phyloP scores from a whole-genome alignment of 2,329 filamentous ascomycete genomes.

The Gyromitra esculenta region DNA sequence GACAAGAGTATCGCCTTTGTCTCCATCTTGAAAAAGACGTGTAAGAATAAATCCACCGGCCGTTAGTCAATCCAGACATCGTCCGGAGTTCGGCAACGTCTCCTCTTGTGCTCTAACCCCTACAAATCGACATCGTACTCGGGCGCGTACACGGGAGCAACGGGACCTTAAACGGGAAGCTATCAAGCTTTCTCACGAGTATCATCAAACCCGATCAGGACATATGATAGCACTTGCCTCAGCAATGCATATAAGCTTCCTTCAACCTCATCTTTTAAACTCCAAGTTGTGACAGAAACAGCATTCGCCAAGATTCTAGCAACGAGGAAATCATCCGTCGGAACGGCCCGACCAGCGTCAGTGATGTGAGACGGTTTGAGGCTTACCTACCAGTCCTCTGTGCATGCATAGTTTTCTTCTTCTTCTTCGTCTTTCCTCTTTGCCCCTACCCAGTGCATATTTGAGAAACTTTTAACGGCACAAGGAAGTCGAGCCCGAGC shows the following conservation, averaged over 20 bases:
- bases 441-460: background rate
- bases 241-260: background rate
- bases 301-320: background rate
- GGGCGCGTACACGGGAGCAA: conserved; percentile 19
- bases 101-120: background rate
- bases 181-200: conserved; percentile 11
- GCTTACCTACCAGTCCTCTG: background rate
- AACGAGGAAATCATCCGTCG: background rate
- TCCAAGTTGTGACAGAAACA: background rate
- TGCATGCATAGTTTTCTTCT: conserved; percentile 10
- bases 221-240: background rate
- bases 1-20: background rate
- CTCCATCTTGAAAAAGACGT: background rate
- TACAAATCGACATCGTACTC: background rate
- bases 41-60: background rate
- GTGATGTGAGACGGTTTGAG: background rate
- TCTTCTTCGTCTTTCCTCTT: background rate
- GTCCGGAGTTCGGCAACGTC: conserved; percentile 16
- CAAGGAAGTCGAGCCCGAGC: conserved; percentile 4
- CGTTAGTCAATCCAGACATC: background rate
- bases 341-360: background rate
- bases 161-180: conserved; percentile 19
- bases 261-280: conserved; percentile 1
- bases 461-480: conserved; percentile 8
- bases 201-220: background rate